Base-by-base conservation (phyloP, 192 early-diverging fungal genomes). In the Phlyctochytrium arcticum region DNA sequence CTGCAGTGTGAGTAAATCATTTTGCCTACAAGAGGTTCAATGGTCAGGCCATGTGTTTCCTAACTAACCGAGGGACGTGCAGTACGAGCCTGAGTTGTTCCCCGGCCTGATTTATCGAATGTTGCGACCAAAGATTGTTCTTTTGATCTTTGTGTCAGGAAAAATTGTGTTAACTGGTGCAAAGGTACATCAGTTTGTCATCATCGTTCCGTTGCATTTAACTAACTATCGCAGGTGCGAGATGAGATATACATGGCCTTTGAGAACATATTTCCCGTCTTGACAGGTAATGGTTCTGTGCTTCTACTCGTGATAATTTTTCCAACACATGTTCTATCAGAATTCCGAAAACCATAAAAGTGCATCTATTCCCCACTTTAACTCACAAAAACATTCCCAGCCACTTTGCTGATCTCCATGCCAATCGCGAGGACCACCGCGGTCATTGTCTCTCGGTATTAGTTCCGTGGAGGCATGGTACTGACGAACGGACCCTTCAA, bases 131-230 rank as follows among this genome's bases (percentile, higher is more conserved):
- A 99, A 99, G 72, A 96, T 99, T 62, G 96, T 99, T 37, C 73
- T 99, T 68, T 86, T 99, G 31, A 96, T 99, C 48, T 99, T 99
- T 75, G 96, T 99, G 12, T 97, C 94, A 31, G 96, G 96, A 62
- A 99, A 99, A 77, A 96, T 99, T 78, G 96, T 99, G 29, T 84
- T 99, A 55, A 99, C 96, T n/a, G 96, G 96, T 46, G 96, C 96
- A 29, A 99, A 98, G 78, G 90, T 84, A 10, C 30, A 60, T 10
- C 24, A 32, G 56, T 30, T 19, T 15, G 35, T 30, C 34, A n/a
- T n/a, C 34, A 36, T 10, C 24, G 2, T 76, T 70, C 15, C 4
- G 12, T 15, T 73, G 36, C n/a, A 35, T 12, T 53, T 47, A 6
- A 48, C 32, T 4, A 5, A 32, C 10, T 21, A 47, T 49, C 29